Evolutionary conservation across 2,329 filamentous ascomycete species (phyloP).

Genomic region (Aspergillus sp.): DNA sequence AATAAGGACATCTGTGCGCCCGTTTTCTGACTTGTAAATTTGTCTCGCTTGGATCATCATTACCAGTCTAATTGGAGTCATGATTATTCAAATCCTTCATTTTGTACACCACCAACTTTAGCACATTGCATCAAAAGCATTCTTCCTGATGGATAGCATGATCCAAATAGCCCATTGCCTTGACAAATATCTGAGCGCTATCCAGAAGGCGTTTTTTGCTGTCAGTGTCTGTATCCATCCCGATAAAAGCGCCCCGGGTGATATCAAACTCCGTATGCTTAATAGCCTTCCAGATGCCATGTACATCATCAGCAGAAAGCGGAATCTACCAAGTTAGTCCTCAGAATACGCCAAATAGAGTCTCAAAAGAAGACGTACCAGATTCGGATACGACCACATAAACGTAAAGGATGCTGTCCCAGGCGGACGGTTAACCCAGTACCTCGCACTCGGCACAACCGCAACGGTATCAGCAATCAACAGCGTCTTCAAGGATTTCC

Average conservation of each 20-base stretch:
- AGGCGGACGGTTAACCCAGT: conserved; percentile 34
- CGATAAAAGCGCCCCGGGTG: conserved; percentile 67
- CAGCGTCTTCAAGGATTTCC: conserved; percentile 59
- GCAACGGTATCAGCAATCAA: conserved; percentile 76
- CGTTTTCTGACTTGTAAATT: conserved; percentile 29
- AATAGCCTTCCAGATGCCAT: conserved; percentile 69
- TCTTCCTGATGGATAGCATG: conserved; percentile 32
- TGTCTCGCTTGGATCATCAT: neutral
- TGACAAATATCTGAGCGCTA: conserved; percentile 73
- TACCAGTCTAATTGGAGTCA: neutral
- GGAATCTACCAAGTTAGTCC: conserved; percentile 55
- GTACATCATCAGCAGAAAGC: conserved; percentile 62
- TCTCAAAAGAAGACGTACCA: conserved; percentile 27
- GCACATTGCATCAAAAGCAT: conserved; percentile 7
- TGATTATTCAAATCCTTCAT: conserved; percentile 3
- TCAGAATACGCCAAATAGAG: conserved; percentile 18
- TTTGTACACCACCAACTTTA: conserved; percentile 1
- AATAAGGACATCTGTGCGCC: conserved; percentile 27
- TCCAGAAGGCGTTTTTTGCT: conserved; percentile 68
- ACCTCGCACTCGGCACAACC: conserved; percentile 57
- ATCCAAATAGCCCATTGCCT: conserved; percentile 37
- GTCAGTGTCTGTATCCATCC: conserved; percentile 59
- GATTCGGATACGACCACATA: conserved; percentile 75
- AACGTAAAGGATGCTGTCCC: conserved; percentile 62
- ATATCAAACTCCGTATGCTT: conserved; percentile 62